Conservation (phyloP, 176 grass and related monocot genomes). For the Carex pumila region DNA sequence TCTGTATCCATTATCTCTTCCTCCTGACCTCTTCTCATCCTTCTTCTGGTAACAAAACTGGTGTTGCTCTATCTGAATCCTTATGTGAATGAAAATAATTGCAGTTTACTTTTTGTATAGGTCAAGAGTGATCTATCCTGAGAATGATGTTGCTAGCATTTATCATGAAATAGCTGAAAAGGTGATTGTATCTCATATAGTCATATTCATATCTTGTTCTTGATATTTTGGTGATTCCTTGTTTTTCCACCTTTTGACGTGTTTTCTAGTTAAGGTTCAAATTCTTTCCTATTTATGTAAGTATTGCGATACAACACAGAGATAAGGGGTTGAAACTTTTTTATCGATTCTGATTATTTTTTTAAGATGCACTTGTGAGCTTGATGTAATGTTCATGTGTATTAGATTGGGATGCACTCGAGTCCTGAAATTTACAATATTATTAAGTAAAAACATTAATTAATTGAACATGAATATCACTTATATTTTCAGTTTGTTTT, state of each 20-base stretch:
- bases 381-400: neutral
- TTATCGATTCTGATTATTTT: neutral
- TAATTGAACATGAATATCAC: neutral
- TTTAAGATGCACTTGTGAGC: neutral
- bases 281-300: neutral
- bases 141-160: constrained; percentile 68
- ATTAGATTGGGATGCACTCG: neutral
- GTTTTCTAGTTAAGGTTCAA: neutral
- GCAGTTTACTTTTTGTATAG: constrained; percentile 34
- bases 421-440: neutral
- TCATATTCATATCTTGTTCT: neutral
- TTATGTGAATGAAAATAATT: neutral
- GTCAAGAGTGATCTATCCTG: constrained; percentile 77
- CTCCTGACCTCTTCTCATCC: neutral
- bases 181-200: constrained; percentile 15
- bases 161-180: constrained; percentile 94
- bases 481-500: constrained; percentile 2
- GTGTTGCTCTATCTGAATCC: neutral
- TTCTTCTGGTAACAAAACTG: neutral
- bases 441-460: neutral
- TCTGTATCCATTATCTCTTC: neutral
- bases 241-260: neutral
- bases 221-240: neutral
- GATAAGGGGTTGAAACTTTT: neutral
- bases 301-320: neutral